Conservation (phyloP, 768 basidiomycete genomes). For the Suillus subluteus region DNA sequence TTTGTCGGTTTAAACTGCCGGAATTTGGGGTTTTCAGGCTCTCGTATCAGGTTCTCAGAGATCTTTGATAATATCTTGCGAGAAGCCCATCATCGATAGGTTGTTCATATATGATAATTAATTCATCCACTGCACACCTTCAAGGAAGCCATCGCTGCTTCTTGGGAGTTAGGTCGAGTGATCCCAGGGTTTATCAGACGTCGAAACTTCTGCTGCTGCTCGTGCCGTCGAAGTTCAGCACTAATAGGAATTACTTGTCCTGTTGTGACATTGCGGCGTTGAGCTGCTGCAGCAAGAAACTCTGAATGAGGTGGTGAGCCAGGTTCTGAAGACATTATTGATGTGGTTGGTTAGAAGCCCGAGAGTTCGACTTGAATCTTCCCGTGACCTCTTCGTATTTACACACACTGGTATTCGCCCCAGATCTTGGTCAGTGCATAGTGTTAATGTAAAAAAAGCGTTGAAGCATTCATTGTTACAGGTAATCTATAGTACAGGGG, state of each 20-base stretch:
- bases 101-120: neutral
- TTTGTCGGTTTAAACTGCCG: constrained; percentile 81
- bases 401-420: neutral
- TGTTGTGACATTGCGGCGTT: constrained; percentile 23
- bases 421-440: neutral
- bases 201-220: constrained; percentile 71
- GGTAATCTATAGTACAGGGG: too few relatives aligned
- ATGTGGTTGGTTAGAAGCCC: neutral
- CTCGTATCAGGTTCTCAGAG: constrained; percentile 72
- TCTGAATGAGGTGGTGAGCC: constrained; percentile 23
- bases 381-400: neutral
- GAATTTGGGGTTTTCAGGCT: constrained; percentile 75
- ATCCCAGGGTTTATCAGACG: constrained; percentile 82
- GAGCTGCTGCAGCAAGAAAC: constrained; percentile 32
- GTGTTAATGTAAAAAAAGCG: neutral
- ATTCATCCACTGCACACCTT: constrained; percentile 47
- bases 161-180: constrained; percentile 66
- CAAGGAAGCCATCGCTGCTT: constrained; percentile 61
- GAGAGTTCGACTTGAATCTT: neutral
- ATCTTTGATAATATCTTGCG: constrained; percentile 66
- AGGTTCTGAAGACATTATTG: neutral
- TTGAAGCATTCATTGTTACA: neutral
- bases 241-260: constrained; percentile 1
- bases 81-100: constrained; percentile 12
- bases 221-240: constrained; percentile 51